Percentiles rank a stretch among this genome's conserved stretches.
phyloP scores from a whole-genome alignment of 2,329 filamentous ascomycete species.

The Neospermospora avenae region DNA sequence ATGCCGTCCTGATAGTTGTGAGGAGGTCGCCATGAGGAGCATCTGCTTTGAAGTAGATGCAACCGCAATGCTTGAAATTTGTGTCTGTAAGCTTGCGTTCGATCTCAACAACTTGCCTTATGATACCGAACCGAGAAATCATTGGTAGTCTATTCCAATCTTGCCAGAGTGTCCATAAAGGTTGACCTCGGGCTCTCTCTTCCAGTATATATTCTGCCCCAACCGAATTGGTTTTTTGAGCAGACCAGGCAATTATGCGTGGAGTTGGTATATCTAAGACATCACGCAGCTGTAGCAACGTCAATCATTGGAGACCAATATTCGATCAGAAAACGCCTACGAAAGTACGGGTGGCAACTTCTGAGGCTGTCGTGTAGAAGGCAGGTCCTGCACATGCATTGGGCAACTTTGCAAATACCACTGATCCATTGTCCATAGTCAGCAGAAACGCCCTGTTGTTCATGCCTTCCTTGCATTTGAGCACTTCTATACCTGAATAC shows the following conservation, averaged over 20 bases:
- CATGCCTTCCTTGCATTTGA: slow-evolving; percentile 22
- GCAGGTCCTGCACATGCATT: slow-evolving; percentile 20
- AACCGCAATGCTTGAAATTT: slow-evolving; percentile 29
- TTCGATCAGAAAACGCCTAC: slow-evolving; percentile 3
- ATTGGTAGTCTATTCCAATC: not conserved
- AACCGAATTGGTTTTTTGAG: not conserved
- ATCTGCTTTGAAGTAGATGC: slow-evolving; percentile 23
- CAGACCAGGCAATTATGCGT: not conserved
- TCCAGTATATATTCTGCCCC: not conserved
- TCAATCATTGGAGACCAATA: not conserved
- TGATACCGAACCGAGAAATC: slow-evolving; percentile 24
- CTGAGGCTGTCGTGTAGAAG: slow-evolving; percentile 23
- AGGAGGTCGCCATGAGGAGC: slow-evolving; percentile 11
- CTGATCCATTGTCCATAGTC: slow-evolving; percentile 23
- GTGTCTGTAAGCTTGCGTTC: slow-evolving; percentile 28
- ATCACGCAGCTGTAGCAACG: not conserved
- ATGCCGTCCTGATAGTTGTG: not conserved
- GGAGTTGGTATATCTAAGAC: not conserved
- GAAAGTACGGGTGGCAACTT: slow-evolving; percentile 23
- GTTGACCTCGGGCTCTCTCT: not conserved
- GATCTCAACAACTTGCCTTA: slow-evolving; percentile 30
- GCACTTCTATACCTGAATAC: slow-evolving; percentile 18
- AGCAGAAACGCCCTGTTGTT: slow-evolving; percentile 24
- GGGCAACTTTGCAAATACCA: slow-evolving; percentile 22
- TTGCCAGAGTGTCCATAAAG: not conserved